Conservation (phyloP, 176 grass and related monocot species). For the Aegilops bicornis region DNA sequence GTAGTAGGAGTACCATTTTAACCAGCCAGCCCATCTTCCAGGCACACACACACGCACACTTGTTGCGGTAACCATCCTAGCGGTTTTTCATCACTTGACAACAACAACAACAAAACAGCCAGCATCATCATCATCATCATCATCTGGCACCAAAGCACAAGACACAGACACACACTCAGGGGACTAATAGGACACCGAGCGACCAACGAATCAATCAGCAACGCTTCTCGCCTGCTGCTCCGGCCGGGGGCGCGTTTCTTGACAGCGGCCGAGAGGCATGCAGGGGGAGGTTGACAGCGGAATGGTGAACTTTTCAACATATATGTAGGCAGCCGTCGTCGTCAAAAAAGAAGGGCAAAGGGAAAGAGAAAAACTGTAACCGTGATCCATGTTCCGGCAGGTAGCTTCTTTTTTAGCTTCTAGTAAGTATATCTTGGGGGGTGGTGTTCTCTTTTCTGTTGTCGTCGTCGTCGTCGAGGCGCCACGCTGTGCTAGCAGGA, state of each 20-base stretch:
- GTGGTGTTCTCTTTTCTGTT: slow-evolving; percentile 30
- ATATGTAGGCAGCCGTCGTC: slow-evolving; percentile 18
- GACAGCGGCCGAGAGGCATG: slow-evolving; percentile 18
- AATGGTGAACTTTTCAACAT: slow-evolving; percentile 37
- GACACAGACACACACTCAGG: slow-evolving; percentile 24
- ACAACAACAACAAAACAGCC: not conserved
- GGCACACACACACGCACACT: not conserved
- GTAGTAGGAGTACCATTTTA: not conserved
- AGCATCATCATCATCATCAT: not conserved
- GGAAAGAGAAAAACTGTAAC: slow-evolving; percentile 47
- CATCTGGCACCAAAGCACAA: not conserved
- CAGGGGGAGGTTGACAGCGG: slow-evolving; percentile 73
- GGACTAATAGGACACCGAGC: slow-evolving; percentile 54
- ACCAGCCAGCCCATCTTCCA: not conserved
- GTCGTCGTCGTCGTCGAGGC: not conserved
- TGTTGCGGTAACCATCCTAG: not conserved
- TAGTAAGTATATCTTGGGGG: slow-evolving; percentile 36
- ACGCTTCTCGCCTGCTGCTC: slow-evolving; percentile 97
- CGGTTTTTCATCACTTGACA: slow-evolving; percentile 3
- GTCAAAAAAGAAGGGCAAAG: slow-evolving; percentile 28
- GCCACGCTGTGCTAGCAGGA: slow-evolving; percentile 35
- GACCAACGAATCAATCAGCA: slow-evolving; percentile 64
- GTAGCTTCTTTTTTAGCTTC: slow-evolving; percentile 47
- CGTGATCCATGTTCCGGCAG: slow-evolving; percentile 14
- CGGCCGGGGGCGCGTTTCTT: slow-evolving; percentile 23